Conservation (phyloP, 1,139 yeast species). For the Pneumocystis oryctolagi region DNA sequence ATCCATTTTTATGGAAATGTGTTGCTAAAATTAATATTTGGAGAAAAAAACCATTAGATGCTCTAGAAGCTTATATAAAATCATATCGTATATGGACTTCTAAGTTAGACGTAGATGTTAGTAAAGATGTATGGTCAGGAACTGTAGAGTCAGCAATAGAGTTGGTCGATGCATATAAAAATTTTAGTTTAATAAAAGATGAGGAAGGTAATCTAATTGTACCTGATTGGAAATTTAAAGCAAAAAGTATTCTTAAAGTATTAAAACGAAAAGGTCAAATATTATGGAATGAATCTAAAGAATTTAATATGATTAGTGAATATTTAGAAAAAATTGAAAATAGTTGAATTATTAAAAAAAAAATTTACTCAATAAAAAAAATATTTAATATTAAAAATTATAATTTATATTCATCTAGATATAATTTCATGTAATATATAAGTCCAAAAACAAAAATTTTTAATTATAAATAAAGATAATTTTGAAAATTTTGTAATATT, state of each 20-base stretch:
- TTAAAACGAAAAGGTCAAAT: not conserved
- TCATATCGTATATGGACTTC: conserved; percentile 55
- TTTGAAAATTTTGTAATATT: not conserved
- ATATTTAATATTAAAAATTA: not conserved
- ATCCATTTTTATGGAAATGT: conserved; percentile 67
- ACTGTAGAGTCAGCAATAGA: conserved; percentile 55
- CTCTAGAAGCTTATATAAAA: conserved; percentile 73
- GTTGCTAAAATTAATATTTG: conserved; percentile 75
- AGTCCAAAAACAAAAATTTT: not conserved
- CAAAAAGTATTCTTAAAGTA: conserved; percentile 28
- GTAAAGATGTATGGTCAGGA: conserved; percentile 55
- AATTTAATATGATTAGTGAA: conserved; percentile 32
- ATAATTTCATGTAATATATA: not conserved
- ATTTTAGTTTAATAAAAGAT: conserved; percentile 75
- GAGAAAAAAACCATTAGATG: conserved; percentile 77
- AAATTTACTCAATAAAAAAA: not conserved
- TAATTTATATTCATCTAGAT: not conserved
- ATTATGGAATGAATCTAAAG: not conserved
- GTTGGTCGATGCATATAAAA: conserved; percentile 73
- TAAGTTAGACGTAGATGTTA: conserved; percentile 47
- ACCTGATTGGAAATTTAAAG: conserved; percentile 81
- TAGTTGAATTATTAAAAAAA: not conserved
- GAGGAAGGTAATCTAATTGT: conserved; percentile 72
- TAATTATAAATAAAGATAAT: not conserved
- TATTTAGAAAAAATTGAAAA: conserved; percentile 32